These are phyloP conservation scores for Coemansia sp. DNA, from an alignment of 192 early-diverging fungal genomes.

Conservation along the genomic window DNA sequence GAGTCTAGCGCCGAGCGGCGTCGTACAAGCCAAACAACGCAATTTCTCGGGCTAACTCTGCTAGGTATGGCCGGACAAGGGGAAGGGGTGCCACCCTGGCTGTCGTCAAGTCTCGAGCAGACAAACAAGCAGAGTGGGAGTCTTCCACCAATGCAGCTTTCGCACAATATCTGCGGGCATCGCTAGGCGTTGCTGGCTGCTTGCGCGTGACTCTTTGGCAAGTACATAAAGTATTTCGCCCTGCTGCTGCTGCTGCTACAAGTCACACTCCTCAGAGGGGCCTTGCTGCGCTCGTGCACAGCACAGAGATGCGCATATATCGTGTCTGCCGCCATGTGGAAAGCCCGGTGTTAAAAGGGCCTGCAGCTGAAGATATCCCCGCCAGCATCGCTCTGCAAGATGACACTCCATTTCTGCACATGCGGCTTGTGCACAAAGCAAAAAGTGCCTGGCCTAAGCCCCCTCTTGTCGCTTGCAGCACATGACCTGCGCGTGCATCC, in stretches of 20 bases:
- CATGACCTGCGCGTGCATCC: constrained; percentile 30
- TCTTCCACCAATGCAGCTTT: too few relatives aligned
- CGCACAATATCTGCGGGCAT: neutral
- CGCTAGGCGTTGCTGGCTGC: neutral
- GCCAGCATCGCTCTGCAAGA: neutral
- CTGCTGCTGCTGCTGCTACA: too few relatives aligned
- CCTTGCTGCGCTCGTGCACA: neutral
- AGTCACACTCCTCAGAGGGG: too few relatives aligned
- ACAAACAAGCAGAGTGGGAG: neutral
- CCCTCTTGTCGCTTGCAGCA: neutral
- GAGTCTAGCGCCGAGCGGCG: neutral
- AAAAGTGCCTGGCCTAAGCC: constrained; percentile 1
- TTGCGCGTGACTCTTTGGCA: constrained; percentile 1
- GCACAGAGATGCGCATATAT: neutral
- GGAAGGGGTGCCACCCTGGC: too few relatives aligned
- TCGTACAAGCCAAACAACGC: neutral
- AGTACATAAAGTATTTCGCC: too few relatives aligned
- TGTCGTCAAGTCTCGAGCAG: too few relatives aligned
- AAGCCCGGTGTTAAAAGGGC: neutral
- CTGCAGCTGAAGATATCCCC: neutral
- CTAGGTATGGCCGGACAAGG: neutral
- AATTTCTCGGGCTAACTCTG: too few relatives aligned
- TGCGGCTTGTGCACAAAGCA: neutral
- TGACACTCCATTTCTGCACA: neutral
- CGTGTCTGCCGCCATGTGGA: neutral